Conservation (phyloP, 2,329 filamentous ascomycete genomes). For the Podosphaera aphanis region DNA sequence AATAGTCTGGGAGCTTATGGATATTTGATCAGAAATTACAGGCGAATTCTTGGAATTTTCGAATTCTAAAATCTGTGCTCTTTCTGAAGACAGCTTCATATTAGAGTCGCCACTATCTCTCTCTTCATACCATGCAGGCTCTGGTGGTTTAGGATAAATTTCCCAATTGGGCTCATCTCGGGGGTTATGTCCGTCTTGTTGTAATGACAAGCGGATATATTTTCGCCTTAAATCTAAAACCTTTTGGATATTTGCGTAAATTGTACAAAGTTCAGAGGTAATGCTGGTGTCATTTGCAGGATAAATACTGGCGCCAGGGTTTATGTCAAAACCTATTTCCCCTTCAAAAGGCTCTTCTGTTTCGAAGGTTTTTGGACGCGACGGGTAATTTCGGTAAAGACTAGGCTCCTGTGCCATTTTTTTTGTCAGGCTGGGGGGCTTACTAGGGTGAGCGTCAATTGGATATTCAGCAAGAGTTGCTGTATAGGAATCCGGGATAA, state of each 20-base stretch:
- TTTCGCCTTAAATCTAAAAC: slow-evolving; percentile 73
- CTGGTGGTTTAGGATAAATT: slow-evolving; percentile 77
- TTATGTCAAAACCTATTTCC: not conserved
- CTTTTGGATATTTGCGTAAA: slow-evolving; percentile 76
- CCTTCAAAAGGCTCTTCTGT: no score
- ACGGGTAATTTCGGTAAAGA: no score
- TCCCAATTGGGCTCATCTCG: slow-evolving; percentile 64
- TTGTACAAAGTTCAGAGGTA: slow-evolving; percentile 59
- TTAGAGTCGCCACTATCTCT: slow-evolving; percentile 6
- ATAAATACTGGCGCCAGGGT: slow-evolving; percentile 24
- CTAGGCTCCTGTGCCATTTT: slow-evolving; percentile 26
- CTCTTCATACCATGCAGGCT: slow-evolving; percentile 62
- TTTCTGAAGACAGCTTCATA: not conserved
- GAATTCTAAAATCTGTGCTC: not conserved
- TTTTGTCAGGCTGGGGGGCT: slow-evolving; percentile 12
- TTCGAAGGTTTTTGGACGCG: no score
- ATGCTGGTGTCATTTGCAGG: slow-evolving; percentile 59
- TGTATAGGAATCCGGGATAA: slow-evolving; percentile 12
- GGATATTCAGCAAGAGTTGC: slow-evolving; percentile 4
- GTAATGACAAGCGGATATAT: slow-evolving; percentile 68
- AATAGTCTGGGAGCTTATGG: slow-evolving; percentile 16
- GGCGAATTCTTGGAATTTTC: not conserved
- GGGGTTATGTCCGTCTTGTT: slow-evolving; percentile 65
- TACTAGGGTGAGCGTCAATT: slow-evolving; percentile 6
- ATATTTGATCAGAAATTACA: slow-evolving; percentile 14